Percentiles rank a stretch among this genome's conserved stretches.
Conservation (phyloP, 2,329 filamentous ascomycete genomes). For the Cytospora mali region DNA sequence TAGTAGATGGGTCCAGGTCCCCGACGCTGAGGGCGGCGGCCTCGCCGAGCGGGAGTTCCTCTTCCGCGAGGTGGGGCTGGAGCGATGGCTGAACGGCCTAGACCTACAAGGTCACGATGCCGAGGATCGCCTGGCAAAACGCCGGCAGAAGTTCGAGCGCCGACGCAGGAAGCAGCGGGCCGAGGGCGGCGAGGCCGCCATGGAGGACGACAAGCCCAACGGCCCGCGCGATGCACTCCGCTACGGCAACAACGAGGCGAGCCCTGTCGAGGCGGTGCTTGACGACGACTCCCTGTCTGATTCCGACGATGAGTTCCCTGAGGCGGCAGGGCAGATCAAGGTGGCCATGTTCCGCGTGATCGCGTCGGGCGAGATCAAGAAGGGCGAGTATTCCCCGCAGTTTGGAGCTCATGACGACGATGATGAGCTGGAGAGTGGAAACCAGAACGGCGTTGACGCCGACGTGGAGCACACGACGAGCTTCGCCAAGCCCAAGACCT, state of each 20-base stretch:
- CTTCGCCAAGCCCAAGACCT: conserved; percentile 93
- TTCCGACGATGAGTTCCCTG: conserved; percentile 80
- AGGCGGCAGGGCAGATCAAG: conserved; percentile 97
- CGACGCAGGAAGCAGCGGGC: conserved; percentile 66
- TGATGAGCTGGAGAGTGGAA: conserved; percentile 61
- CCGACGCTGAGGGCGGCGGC: conserved; percentile 86
- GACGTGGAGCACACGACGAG: conserved; percentile 97
- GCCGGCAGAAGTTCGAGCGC: conserved; percentile 76
- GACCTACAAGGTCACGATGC: conserved; percentile 93
- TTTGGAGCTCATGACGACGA: conserved; percentile 97
- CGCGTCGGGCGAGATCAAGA: conserved; percentile 95
- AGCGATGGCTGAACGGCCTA: conserved; percentile 94
- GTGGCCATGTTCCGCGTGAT: conserved; percentile 94
- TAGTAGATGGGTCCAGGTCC: conserved; percentile 94
- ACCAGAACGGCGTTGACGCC: conserved; percentile 63
- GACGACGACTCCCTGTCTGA: conserved; percentile 74
- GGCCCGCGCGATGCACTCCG: conserved; percentile 64
- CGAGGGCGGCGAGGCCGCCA: conserved; percentile 40
- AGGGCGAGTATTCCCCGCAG: conserved; percentile 95
- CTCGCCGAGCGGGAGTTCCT: conserved; percentile 95
- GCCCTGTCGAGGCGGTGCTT: conserved; percentile 69
- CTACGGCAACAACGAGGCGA: conserved; percentile 76
- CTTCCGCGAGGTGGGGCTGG: conserved; percentile 93
- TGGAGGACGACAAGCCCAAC: conserved; percentile 47
- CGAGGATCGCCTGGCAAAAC: conserved; percentile 86